These are phyloP conservation scores for Neonectria magnoliae DNA, from an alignment of 2,329 filamentous ascomycete genomes.

Conservation along the genomic window DNA sequence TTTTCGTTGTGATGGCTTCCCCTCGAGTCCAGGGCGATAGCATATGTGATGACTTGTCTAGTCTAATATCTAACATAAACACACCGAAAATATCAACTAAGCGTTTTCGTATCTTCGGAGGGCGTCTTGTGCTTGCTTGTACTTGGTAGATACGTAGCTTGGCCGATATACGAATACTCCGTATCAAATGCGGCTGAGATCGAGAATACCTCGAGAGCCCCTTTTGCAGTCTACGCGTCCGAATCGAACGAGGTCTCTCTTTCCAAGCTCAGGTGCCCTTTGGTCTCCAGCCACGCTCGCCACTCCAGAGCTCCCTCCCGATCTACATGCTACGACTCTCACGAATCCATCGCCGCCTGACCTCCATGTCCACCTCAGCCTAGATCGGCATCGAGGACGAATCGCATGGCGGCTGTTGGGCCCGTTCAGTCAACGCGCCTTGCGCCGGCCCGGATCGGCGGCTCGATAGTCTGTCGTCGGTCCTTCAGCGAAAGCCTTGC, in stretches of 20 bases:
- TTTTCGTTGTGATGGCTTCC: background rate
- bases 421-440: constrained; percentile 15
- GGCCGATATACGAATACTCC: background rate
- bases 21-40: background rate
- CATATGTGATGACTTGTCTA: background rate
- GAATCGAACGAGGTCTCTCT: constrained; percentile 3
- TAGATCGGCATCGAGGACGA: constrained; percentile 18
- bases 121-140: background rate
- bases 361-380: constrained; percentile 4
- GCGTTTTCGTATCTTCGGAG: background rate
- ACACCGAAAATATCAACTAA: background rate
- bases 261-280: background rate
- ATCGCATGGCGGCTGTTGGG: constrained; percentile 4
- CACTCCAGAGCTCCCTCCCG: background rate
- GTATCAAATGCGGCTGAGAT: background rate
- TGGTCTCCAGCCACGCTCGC: constrained; percentile 11
- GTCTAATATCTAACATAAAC: background rate
- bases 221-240: background rate
- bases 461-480: constrained; percentile 14
- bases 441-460: constrained; percentile 18
- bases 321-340: constrained; percentile 1
- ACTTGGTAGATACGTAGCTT: too few species aligned
- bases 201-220: background rate
- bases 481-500: constrained; percentile 10
- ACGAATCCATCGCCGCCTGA: constrained; percentile 9